These are phyloP conservation scores for Penicillium odoratum DNA, from an alignment of 495 filamentous ascomycete genomes.

Conservation along the genomic window DNA sequence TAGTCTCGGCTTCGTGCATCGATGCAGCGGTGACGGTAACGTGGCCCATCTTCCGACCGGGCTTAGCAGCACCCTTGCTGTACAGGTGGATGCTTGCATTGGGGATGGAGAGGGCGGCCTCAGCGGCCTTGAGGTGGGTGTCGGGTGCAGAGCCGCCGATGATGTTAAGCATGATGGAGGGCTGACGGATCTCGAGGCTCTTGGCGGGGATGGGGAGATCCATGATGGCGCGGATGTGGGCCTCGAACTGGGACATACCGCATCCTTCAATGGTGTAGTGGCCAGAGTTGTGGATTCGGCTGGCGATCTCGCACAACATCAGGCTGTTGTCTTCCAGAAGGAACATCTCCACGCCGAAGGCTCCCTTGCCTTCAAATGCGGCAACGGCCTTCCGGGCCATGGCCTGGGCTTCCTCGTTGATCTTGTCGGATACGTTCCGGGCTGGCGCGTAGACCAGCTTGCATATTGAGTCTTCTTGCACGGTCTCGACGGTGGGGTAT, in stretches of 20 bases:
- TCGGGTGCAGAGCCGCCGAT: slow-evolving; percentile 71
- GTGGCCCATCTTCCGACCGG: slow-evolving; percentile 93
- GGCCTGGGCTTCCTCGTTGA: slow-evolving; percentile 66
- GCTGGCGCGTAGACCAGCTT: slow-evolving; percentile 90
- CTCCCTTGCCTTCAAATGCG: slow-evolving; percentile 81
- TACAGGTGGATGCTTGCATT: slow-evolving; percentile 81
- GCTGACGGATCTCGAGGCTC: slow-evolving; percentile 58
- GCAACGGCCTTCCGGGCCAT: slow-evolving; percentile 77
- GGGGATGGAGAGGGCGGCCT: slow-evolving; percentile 60
- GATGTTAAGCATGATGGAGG: slow-evolving; percentile 95
- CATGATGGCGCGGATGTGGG: slow-evolving; percentile 84
- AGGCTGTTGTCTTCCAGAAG: slow-evolving; percentile 73
- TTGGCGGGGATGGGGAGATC: slow-evolving; percentile 68
- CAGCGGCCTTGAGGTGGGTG: slow-evolving; percentile 68
- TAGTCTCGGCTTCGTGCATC: slow-evolving; percentile 69
- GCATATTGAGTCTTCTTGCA: slow-evolving; percentile 95
- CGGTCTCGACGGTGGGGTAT: slow-evolving; percentile 89
- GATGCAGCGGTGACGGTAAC: slow-evolving; percentile 72
- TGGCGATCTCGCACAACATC: slow-evolving; percentile 92
- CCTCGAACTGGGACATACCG: slow-evolving; percentile 84
- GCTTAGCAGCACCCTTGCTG: slow-evolving; percentile 80
- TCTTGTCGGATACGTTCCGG: slow-evolving; percentile 60
- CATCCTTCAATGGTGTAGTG: slow-evolving; percentile 98
- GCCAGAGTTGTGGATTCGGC: slow-evolving; percentile 92
- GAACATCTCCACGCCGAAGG: slow-evolving; percentile 98